phyloP scores from a whole-genome alignment of 441 rosid genomes.

The Syzygium syzygioides region DNA sequence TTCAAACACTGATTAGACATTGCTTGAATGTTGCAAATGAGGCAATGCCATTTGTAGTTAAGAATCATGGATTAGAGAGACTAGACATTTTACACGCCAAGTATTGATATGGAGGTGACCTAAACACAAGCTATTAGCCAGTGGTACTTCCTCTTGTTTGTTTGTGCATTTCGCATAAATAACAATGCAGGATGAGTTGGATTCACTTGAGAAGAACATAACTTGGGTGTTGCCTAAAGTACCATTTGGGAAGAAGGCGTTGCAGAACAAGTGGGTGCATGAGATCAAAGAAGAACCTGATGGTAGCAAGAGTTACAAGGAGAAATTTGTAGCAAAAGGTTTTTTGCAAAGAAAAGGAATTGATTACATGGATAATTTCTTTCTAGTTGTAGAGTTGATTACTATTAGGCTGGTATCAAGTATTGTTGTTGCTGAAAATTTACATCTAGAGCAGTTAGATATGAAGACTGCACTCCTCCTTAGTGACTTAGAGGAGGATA shows the following conservation, averaged over 20 bases:
- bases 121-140: background rate
- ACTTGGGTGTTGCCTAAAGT: background rate
- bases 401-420: background rate
- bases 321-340: background rate
- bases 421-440: too few relatives aligned
- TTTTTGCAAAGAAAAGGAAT: background rate
- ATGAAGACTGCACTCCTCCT: background rate
- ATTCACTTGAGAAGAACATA: background rate
- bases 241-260: background rate
- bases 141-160: background rate
- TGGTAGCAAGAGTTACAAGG: background rate
- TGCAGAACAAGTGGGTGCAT: background rate
- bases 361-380: too few relatives aligned
- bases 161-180: background rate
- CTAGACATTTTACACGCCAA: background rate
- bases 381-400: background rate
- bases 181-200: background rate
- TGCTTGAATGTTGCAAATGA: background rate
- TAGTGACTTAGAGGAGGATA: background rate
- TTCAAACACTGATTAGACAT: background rate
- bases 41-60: background rate
- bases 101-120: background rate
- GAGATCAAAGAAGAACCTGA: background rate
- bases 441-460: background rate
- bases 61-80: background rate